A percentile compares a stretch with the other conserved stretches of the same genome.
phyloP scores from a whole-genome alignment of 2,329 filamentous ascomycete species.

The Byssoonygena ceratinophila region DNA sequence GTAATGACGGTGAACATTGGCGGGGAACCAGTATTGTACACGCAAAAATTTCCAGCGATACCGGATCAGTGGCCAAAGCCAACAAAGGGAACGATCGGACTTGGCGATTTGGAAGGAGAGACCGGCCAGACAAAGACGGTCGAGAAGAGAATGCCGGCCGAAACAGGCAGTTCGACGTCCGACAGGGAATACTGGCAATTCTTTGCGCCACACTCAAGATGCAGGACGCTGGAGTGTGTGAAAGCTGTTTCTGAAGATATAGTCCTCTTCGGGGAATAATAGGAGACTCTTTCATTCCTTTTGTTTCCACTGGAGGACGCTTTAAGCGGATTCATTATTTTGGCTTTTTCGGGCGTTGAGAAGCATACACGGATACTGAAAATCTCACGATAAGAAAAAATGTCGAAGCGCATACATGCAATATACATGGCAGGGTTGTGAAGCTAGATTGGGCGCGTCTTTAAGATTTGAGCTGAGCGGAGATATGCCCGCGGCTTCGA shows the following conservation, averaged over 20 bases:
- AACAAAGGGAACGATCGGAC: constrained; percentile 23
- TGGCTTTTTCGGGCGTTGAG: too few species aligned
- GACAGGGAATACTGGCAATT: neutral
- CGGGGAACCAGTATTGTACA: constrained; percentile 20
- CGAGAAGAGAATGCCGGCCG: neutral
- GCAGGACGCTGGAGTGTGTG: neutral
- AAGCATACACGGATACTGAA: too few species aligned
- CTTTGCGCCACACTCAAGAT: neutral
- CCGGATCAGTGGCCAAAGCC: constrained; percentile 26
- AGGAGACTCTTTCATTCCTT: too few species aligned
- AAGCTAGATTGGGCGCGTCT: too few species aligned
- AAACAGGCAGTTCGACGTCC: neutral
- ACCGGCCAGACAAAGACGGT: constrained; percentile 23
- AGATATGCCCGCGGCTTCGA: too few species aligned
- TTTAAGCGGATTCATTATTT: too few species aligned
- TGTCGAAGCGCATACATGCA: too few species aligned
- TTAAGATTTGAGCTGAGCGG: too few species aligned
- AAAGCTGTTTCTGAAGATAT: neutral
- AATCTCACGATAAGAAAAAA: too few species aligned
- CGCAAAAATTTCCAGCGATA: constrained; percentile 22
- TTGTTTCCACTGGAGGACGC: too few species aligned
- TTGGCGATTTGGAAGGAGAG: constrained; percentile 23
- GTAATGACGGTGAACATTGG: constrained; percentile 22
- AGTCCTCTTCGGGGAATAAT: too few species aligned
- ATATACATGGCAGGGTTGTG: too few species aligned